Percentiles rank a stretch among this genome's conserved stretches.
Evolutionary conservation across 176 grass and related monocot genomes (phyloP).

Genomic region (Oryza meridionalis): DNA sequence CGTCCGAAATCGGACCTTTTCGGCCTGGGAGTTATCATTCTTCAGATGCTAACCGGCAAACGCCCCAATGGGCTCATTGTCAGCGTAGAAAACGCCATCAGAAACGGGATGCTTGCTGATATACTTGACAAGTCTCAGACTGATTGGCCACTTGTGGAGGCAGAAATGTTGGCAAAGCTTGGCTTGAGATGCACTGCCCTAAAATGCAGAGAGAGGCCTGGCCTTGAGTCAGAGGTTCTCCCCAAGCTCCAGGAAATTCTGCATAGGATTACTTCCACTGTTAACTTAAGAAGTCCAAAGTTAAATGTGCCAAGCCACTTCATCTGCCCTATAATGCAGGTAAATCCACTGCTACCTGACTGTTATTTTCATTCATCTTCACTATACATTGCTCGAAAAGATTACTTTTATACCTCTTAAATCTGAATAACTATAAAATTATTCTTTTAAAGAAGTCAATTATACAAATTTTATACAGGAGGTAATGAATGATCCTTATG

Average conservation of each 20-base stretch:
- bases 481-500: constrained; percentile 81
- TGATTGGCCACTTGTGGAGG: constrained; percentile 62
- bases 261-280: constrained; percentile 36
- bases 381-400: background rate
- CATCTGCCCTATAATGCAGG: constrained; percentile 79
- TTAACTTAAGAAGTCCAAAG: constrained; percentile 39
- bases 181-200: constrained; percentile 63
- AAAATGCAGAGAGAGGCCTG: constrained; percentile 85
- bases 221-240: constrained; percentile 67
- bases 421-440: background rate
- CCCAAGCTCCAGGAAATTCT: constrained; percentile 71
- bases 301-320: constrained; percentile 61
- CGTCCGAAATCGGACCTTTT: constrained; percentile 84
- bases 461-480: constrained; percentile 44
- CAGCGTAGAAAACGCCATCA: constrained; percentile 51
- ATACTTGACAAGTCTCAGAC: constrained; percentile 58
- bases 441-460: background rate
- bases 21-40: constrained; percentile 66
- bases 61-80: constrained; percentile 66
- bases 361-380: background rate
- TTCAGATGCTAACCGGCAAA: constrained; percentile 73
- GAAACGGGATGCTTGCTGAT: constrained; percentile 34
- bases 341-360: constrained; percentile 30
- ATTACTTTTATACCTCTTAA: background rate
- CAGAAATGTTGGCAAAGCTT: constrained; percentile 73